Percentiles rank a stretch among this genome's conserved stretches.
Conservation (phyloP, 2,329 filamentous ascomycete genomes). For the Fusarium sp. region DNA sequence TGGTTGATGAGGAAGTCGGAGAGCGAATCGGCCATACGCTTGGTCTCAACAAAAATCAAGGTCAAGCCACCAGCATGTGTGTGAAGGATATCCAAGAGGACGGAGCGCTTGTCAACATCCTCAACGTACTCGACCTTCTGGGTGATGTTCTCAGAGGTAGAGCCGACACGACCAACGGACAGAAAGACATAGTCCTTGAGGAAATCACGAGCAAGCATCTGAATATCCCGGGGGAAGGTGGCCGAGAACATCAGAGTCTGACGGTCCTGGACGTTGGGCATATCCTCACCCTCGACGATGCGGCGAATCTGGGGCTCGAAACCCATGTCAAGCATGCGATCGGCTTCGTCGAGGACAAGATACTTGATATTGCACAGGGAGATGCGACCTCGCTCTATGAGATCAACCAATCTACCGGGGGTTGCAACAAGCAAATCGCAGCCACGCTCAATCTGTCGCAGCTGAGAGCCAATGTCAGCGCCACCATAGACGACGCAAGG, state of each 20-base stretch:
- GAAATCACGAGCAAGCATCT: slow-evolving; percentile 99
- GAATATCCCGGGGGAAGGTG: slow-evolving; percentile 98
- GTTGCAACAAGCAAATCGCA: slow-evolving; percentile 98
- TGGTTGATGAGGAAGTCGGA: slow-evolving; percentile 99
- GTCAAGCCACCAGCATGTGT: slow-evolving; percentile 90
- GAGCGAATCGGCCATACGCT: slow-evolving; percentile 98
- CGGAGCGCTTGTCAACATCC: slow-evolving; percentile 96
- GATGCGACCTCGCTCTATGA: slow-evolving; percentile 98
- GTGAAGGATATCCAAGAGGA: slow-evolving; percentile 96
- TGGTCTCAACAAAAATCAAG: slow-evolving; percentile 98
- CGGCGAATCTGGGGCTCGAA: slow-evolving; percentile 99
- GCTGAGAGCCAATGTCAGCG: slow-evolving; percentile 97
- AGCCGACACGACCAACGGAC: slow-evolving; percentile 97
- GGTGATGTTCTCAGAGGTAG: slow-evolving; percentile 99
- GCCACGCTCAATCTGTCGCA: slow-evolving; percentile 96
- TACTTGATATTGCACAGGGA: slow-evolving; percentile 99
- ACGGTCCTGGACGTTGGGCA: slow-evolving; percentile 83
- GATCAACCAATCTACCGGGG: slow-evolving; percentile 94
- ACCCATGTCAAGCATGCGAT: slow-evolving; percentile 99
- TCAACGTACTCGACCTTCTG: slow-evolving; percentile 99
- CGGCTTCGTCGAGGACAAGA: slow-evolving; percentile 96
- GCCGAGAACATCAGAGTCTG: slow-evolving; percentile 99
- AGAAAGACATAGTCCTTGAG: slow-evolving; percentile 99
- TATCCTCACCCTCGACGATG: slow-evolving; percentile 98
- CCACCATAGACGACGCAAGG: slow-evolving; percentile 99